Conservation (phyloP, 2,329 filamentous ascomycete genomes). For the Coleophoma cylindrospora region DNA sequence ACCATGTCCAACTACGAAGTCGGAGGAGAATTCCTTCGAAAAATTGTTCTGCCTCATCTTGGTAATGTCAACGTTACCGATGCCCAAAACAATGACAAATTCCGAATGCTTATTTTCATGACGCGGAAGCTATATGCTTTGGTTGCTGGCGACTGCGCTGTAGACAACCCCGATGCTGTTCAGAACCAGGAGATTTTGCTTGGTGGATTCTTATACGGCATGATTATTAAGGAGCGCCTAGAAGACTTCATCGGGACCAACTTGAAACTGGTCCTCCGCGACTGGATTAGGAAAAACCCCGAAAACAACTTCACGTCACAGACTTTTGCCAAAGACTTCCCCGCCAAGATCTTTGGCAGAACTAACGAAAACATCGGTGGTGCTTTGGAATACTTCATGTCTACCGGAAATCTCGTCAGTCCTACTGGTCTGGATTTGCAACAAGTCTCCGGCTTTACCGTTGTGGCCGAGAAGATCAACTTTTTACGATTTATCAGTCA, state of each 20-base stretch:
- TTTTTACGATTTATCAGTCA: conserved; percentile 98
- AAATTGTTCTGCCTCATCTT: conserved; percentile 86
- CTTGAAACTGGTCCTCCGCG: conserved; percentile 47
- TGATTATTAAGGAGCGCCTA: conserved; percentile 90
- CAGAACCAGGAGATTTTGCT: conserved; percentile 95
- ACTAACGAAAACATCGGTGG: conserved; percentile 87
- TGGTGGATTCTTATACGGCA: conserved; percentile 88
- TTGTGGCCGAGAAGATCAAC: conserved; percentile 98
- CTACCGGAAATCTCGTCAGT: conserved; percentile 89
- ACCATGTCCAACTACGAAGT: conserved; percentile 85
- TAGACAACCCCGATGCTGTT: conserved; percentile 94
- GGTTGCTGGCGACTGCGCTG: conserved; percentile 84
- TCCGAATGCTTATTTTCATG: conserved; percentile 92
- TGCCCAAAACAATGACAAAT: conserved; percentile 84
- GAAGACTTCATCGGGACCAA: conserved; percentile 73
- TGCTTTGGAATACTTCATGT: conserved; percentile 89
- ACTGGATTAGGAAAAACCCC: conserved; percentile 50
- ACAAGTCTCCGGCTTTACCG: conserved; percentile 90
- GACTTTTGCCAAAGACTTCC: conserved; percentile 76
- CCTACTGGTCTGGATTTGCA: conserved; percentile 90
- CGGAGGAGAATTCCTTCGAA: conserved; percentile 85
- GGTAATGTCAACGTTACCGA: conserved; percentile 82
- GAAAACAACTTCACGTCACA: conserved; percentile 71
- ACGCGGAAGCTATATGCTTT: conserved; percentile 90
- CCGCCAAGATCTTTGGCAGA: conserved; percentile 69